Evolutionary conservation across 2,329 filamentous ascomycete species (phyloP), one percentile per base, ranked within the genome.

Genomic region (Penicillium crustosum): DNA sequence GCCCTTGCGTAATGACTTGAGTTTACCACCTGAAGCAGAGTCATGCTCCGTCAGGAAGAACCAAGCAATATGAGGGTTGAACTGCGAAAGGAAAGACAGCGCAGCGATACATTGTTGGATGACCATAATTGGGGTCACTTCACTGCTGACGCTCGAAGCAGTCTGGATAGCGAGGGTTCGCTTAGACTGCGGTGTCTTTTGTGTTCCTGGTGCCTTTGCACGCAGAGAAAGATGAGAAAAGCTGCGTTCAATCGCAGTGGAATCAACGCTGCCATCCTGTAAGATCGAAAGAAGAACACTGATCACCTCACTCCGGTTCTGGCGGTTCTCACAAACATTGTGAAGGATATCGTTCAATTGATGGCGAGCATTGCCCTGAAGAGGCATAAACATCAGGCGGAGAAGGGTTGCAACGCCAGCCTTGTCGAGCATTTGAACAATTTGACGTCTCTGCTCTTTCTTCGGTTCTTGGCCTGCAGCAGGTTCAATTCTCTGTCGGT

Each of bases 21-120:
- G 84, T 80, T 96, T 97, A 53, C 93, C 82, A 21, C 89, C 86
- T 39, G 87, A 86, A 9, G 84, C 83, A 25, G 89, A 87, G 69
- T 99, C 94, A 69, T 97, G 93, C 73, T 99, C 94, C 0, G 90
- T 95, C 56, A 99, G 78, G 82, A 99, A 99, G 72, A 97, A 90
- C 62, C 89, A 91, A 36, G 92, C 86, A 51, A 97, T 89, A 69
- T 96, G 91, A 35, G 87, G 86, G 67, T 96, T 97, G 73, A 90
- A 90, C 61, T 88, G 85, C 15, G 90, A 91, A 23, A 99, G 82
- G 67, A 92, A 91, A 43, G 90, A 89, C 12, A 99, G 82, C 2
- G 94, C 86, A 62, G 89, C 88, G 38, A 99, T 82, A 69, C 94
- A 97, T 74, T 99, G 95, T 73, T 97, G 93, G 9, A 97, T 92